Evolutionary conservation across 1,284 basidiomycete species (phyloP), one percentile per base, ranked within the genome.

Genomic region (Cutaneotrichosporon daszewskae): DNA sequence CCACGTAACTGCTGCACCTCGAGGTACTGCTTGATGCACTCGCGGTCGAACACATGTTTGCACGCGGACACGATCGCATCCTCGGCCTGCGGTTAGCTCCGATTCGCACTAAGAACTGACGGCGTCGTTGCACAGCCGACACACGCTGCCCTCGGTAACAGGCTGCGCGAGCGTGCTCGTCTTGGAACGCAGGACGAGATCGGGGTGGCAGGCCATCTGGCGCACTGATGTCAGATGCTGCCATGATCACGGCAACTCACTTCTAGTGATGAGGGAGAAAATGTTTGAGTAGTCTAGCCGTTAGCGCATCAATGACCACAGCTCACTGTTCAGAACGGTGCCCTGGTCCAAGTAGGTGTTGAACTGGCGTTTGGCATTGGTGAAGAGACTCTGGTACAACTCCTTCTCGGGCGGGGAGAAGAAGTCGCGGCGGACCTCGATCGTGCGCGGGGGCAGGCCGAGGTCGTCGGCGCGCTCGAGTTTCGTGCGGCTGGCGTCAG

Each of bases 361-460:
- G 71, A 98, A 99, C 64, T 88, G 83, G 37, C 95, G 78, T 69
- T 87, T 92, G 9, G 90, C 91, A 57, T 92, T 88, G 4, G 85
- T 84, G 75, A 94, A 98, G 25, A 99, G 73, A 4, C 86, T 90
- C 40, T 84, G 77, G 71, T 98, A 98, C 11, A 99, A 74, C 60
- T 98, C 94, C 68, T 92, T 95, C 72, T 97, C 92, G 66, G 95
- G 89, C 0, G 89, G 87, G 53, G 88, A 95, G 75, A 98, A 98
- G 68, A 85, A 85, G 68, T 98, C 94, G 40, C 83, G 77, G 29
- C 90, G 81, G 49, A 98, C 84, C 41, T 87, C 77, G 32, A 98
- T 86, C 0, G 84, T 92, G 29, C 95, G 80, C 4, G 95, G 95
- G 3, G 95, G 95, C n/a, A 98, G 74, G 5, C 91, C 95, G 37